Evolutionary conservation across 169 alveolate genomes (phyloP).

Genomic region (Perkinsus olseni): DNA sequence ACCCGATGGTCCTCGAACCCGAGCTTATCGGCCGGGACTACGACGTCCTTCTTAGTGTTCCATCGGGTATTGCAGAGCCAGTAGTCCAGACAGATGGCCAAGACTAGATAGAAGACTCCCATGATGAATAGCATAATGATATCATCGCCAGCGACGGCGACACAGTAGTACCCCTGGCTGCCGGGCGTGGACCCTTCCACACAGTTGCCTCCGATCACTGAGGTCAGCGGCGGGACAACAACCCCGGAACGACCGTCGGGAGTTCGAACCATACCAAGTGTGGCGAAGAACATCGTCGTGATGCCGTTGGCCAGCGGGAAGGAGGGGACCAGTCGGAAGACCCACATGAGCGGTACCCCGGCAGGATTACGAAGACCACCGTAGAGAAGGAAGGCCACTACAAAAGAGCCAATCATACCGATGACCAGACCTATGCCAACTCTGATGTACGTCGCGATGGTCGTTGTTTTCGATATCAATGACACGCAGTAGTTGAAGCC

Average conservation of each 20-base stretch:
- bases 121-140: background rate
- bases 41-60: background rate
- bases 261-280: background rate
- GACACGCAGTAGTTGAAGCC: background rate
- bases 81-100: background rate
- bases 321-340: background rate
- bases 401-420: background rate
- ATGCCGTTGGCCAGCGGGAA: background rate
- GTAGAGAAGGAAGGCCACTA: background rate
- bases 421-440: background rate
- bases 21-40: background rate
- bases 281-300: background rate
- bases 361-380: background rate
- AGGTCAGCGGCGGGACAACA: background rate
- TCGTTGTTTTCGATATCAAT: background rate
- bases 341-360: background rate
- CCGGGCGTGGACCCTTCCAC: background rate
- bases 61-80: background rate
- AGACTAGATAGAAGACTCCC: background rate
- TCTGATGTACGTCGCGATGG: background rate
- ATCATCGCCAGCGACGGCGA: background rate
- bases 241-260: background rate
- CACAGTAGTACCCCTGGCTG: background rate
- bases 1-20: background rate
- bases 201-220: background rate